These are phyloP conservation scores for Epithele typhae DNA, from an alignment of 768 basidiomycete genomes.

Conservation along the genomic window DNA sequence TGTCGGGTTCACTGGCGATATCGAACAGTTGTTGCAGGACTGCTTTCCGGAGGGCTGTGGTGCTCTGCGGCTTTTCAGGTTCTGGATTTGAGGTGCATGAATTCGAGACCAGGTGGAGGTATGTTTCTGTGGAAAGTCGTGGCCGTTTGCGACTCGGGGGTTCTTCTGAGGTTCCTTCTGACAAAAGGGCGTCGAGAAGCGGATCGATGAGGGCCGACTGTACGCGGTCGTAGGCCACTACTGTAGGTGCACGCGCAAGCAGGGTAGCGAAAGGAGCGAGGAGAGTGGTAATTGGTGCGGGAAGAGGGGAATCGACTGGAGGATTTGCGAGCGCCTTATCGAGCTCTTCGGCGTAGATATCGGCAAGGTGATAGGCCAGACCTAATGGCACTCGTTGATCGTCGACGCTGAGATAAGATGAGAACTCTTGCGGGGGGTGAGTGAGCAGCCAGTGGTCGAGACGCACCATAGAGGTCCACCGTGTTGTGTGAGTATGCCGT, in stretches of 20 bases:
- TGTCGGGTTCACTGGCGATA: slow-evolving; percentile 67
- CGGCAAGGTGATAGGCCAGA: slow-evolving; percentile 80
- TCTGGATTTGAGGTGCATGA: slow-evolving; percentile 44
- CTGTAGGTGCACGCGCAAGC: slow-evolving; percentile 62
- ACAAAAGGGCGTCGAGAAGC: slow-evolving; percentile 50
- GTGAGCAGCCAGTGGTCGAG: not conserved
- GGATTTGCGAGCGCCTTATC: slow-evolving; percentile 51
- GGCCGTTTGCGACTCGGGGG: slow-evolving; percentile 43
- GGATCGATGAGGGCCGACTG: slow-evolving; percentile 67
- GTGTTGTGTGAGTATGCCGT: slow-evolving; percentile 54
- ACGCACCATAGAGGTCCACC: slow-evolving; percentile 85
- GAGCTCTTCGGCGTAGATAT: slow-evolving; percentile 88
- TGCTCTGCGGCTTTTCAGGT: slow-evolving; percentile 34
- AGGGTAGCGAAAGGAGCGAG: slow-evolving; percentile 69
- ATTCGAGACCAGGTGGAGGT: slow-evolving; percentile 46
- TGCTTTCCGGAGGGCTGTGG: slow-evolving; percentile 41
- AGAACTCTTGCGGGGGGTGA: slow-evolving; percentile 2
- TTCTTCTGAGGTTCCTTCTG: slow-evolving; percentile 33
- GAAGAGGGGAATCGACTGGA: slow-evolving; percentile 25
- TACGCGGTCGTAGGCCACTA: slow-evolving; percentile 68
- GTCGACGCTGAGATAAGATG: slow-evolving; percentile 46
- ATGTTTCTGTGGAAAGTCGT: slow-evolving; percentile 37
- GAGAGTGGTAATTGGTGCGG: slow-evolving; percentile 50
- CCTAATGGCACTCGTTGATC: slow-evolving; percentile 74
- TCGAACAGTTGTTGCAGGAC: slow-evolving; percentile 67